Evolutionary conservation across 1,139 yeast species (phyloP).

Genomic region (Hansenula lynferdii): DNA sequence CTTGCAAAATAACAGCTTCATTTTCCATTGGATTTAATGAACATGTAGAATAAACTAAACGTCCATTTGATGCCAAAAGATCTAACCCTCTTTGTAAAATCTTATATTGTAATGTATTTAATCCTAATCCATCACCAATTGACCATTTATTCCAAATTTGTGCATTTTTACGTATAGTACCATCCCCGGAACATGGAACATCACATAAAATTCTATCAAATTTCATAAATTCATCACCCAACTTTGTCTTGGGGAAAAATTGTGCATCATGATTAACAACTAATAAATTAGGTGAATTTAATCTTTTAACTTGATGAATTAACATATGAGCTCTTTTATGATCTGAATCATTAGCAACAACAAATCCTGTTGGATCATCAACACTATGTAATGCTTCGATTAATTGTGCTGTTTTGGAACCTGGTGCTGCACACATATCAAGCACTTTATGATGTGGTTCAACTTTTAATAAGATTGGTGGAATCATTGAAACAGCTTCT

Average conservation of each 20-base stretch:
- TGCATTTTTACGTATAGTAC: conserved; percentile 95
- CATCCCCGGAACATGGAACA: conserved; percentile 99
- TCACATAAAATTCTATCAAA: conserved; percentile 95
- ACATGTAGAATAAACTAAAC: conserved; percentile 95
- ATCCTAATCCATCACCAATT: conserved; percentile 82
- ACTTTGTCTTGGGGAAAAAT: conserved; percentile 79
- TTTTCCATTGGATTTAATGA: conserved; percentile 94
- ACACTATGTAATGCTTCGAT: conserved; percentile 82
- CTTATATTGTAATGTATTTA: conserved; percentile 83
- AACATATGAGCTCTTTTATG: conserved; percentile 95
- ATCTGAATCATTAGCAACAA: conserved; percentile 95
- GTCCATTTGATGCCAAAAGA: conserved; percentile 82
- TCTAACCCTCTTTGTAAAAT: conserved; percentile 89
- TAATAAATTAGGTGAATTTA: conserved; percentile 87
- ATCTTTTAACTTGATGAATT: conserved; percentile 93
- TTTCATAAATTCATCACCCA: conserved; percentile 50
- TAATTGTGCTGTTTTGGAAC: conserved; percentile 95
- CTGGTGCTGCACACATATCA: conserved; percentile 99
- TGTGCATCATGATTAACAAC: conserved; percentile 99
- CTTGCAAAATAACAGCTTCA: conserved; percentile 95
- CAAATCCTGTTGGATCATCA: conserved; percentile 73
- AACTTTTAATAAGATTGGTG: conserved; percentile 88
- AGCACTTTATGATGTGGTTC: conserved; percentile 87
- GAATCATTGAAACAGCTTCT: conserved; percentile 99
- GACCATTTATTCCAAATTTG: conserved; percentile 97